Evolutionary conservation across 257 asterid genomes (phyloP).

Genomic region (Anisodus acutangulus): DNA sequence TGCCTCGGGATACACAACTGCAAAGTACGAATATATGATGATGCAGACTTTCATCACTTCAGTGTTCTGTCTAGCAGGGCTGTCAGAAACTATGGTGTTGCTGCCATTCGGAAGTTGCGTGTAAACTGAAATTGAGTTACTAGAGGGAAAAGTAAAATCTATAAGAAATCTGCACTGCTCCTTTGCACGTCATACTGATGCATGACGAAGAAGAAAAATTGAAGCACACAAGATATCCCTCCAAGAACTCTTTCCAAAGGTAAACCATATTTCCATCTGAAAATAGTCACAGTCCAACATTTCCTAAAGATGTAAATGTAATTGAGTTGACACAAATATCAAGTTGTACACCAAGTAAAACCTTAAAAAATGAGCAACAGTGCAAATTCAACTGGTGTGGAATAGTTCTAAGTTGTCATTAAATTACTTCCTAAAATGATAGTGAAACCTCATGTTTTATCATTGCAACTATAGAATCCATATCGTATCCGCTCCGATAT

Average conservation of each 20-base stretch:
- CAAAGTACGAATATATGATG: not conserved
- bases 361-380: not conserved
- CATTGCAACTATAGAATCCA: not conserved
- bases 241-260: not conserved
- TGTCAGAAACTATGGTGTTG: not conserved
- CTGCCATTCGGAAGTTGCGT: not conserved
- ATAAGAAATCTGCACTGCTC: not conserved
- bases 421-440: too few species aligned
- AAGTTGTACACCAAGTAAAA: not conserved
- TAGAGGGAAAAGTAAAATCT: not conserved
- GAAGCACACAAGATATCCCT: conserved; percentile 4
- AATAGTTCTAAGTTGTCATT: too few species aligned
- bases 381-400: too few species aligned
- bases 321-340: not conserved
- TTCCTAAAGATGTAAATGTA: not conserved
- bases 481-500: not conserved
- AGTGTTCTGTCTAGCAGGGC: not conserved
- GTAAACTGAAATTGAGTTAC: conserved; percentile 2
- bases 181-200: not conserved
- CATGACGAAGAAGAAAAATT: not conserved
- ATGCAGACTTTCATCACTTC: not conserved
- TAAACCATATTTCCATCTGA: not conserved
- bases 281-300: not conserved
- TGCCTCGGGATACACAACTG: not conserved
- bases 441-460: too few species aligned